Evolutionary conservation across 2,329 filamentous ascomycete genomes (phyloP), one percentile per base, ranked within the genome.

Genomic region (Amauroascus niger): DNA sequence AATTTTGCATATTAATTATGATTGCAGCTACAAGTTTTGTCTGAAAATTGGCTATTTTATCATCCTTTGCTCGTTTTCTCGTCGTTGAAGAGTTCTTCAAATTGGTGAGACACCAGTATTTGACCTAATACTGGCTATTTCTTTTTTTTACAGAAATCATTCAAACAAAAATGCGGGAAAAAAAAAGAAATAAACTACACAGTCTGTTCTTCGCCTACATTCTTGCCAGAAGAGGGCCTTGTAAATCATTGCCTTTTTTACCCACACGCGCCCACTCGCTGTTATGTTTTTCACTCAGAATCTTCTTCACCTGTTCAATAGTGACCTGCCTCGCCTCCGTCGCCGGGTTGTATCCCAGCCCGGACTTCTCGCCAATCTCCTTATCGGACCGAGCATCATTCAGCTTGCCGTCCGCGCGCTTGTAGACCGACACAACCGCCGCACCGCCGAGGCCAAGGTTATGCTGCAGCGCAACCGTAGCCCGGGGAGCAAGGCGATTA

Each of bases 391-490:
- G 24, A 4, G 26, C 24, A 18, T 35, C 28, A 32, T 48, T 57
- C 11, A 33, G 33, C 26, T 40, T 48, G 11, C 35, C 47, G 26
- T 57, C 55, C 1, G 55, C 55, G 6, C 55, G 55, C 18, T 52
- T 57, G 37, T 57, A 57, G 18, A 66, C 56, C 1, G 61, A 62
- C 18, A 63, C 56, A 18, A 66, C 64, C 0, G 58, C 58, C 5
- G 61, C 62, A 11, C 64, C 64, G 5, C 64, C 64, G 1, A 65
- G 58, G 3, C 64, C 64, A 9, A 65, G 39, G 43, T 66, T 66
- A 46, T 66, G 64, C 57, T 66, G 63, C 11, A 66, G 53, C 2
- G 57, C 60, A 6, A 59, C 60, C 1, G 30, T 46, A 0, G 55
- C 58, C n/a, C 28, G 35, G 3, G 54, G 51, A 8, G 58, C 61